These are phyloP conservation scores for Copromyces sp. DNA, from an alignment of 495 filamentous ascomycete genomes.

Conservation along the genomic window DNA sequence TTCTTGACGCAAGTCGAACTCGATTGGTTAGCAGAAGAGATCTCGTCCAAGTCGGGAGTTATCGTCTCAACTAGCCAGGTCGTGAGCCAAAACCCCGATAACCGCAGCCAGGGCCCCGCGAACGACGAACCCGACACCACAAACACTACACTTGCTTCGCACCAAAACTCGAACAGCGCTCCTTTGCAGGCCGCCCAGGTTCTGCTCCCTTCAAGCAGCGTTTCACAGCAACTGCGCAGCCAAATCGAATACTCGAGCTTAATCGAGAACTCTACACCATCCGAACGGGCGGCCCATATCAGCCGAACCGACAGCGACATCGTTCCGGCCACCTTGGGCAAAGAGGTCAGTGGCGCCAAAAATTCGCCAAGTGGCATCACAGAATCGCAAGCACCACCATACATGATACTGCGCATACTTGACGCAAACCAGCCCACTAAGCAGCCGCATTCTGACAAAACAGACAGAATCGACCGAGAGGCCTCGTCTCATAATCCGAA, in stretches of 20 bases:
- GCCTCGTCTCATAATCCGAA: background rate
- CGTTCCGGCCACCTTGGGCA: constrained; percentile 12
- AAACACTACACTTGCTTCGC: background rate
- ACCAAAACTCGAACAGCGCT: background rate
- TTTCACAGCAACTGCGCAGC: constrained; percentile 11
- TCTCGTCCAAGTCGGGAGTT: background rate
- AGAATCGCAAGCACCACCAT: background rate
- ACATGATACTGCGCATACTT: background rate
- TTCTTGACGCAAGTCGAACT: background rate
- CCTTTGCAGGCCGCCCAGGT: constrained; percentile 22
- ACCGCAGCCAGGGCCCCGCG: background rate
- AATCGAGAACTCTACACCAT: background rate
- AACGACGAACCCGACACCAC: background rate
- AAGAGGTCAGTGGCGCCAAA: background rate
- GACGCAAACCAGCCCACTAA: background rate
- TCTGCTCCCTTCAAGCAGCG: constrained; percentile 13
- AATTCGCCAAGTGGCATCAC: background rate
- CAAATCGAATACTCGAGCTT: constrained; percentile 5
- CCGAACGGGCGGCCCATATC: background rate
- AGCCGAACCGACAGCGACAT: constrained; percentile 7
- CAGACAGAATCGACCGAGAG: background rate
- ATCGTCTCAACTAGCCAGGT: background rate
- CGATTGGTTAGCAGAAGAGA: background rate
- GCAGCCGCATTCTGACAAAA: background rate
- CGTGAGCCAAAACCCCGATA: background rate